Base-by-base conservation (phyloP, 1,284 basidiomycete species). In the Phylloporus gajari region DNA sequence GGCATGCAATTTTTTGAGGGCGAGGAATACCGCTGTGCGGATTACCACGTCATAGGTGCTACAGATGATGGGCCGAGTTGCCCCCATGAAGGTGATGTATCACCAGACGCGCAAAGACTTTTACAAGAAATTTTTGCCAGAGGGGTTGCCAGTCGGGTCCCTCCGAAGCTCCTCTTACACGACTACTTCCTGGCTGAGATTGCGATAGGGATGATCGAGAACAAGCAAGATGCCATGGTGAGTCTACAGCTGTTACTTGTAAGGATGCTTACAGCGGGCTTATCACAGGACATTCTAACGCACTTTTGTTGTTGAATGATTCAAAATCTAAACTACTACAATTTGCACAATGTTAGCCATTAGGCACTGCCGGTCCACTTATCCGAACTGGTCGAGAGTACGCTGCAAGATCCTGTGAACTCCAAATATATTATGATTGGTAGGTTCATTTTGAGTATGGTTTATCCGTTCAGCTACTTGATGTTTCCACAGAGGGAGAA, bases 21-120 rank as follows among this genome's bases (percentile, higher is more conserved):
- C 79, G 94, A 95, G 83, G 97, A 98, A 79, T 97, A 98, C 82
- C 95, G 97, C 67, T 99, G 99, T 78, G 89, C 98, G 77, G 97
- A 99, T 84, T 99, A 99, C 80, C 95, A 97, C 3, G 95, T 99
- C 71, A 96, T 97, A 87, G 97, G 94, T 99, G 19, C 89, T 99
- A 3, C 97, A 99, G 81, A 99, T 99, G 97, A 98, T 99, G 91
- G 98, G 98, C 60, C 91, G 94, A 30, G 97, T 97, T 3, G 40
- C n/a, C n/a, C n/a, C n/a, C n/a, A n/a, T n/a, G n/a, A n/a, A n/a
- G n/a, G n/a, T 40, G 65, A 97, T 99, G 94, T 97, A 95, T 80
- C 97, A 99, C 80, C 95, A 98, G 81, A 98, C 96, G 5, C 90
- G 97, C 65, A 97, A 98, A 83, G 96, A 98, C 82, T 99, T 97